phyloP scores from a whole-genome alignment of 495 filamentous ascomycete genomes.

The Lindgomyces ingoldianus region DNA sequence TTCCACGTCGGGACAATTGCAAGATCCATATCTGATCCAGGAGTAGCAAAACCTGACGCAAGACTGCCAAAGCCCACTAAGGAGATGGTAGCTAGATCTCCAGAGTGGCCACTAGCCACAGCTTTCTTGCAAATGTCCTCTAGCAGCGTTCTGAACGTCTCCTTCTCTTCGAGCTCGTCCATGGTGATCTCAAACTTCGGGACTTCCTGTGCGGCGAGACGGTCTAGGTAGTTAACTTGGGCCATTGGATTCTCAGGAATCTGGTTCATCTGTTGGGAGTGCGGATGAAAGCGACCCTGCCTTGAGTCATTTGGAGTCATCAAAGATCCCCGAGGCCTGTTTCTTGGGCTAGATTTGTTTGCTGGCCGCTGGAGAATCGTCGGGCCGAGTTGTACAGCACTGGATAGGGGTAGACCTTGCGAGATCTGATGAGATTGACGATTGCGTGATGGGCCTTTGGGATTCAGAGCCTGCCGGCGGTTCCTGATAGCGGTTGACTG shows the following conservation, averaged over 20 bases:
- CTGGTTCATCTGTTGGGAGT: background rate
- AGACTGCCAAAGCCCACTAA: slow-evolving; percentile 73
- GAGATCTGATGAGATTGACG: background rate
- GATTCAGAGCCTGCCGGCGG: background rate
- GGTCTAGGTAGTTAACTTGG: slow-evolving; percentile 45
- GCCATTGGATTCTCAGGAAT: slow-evolving; percentile 4
- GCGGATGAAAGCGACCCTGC: background rate
- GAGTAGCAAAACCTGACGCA: slow-evolving; percentile 70
- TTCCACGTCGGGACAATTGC: slow-evolving; percentile 58
- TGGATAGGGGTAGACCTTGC: background rate
- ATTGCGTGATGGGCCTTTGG: background rate
- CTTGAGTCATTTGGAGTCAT: slow-evolving; percentile 14
- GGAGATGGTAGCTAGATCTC: slow-evolving; percentile 50
- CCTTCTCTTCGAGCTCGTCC: slow-evolving; percentile 62
- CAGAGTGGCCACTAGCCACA: slow-evolving; percentile 53
- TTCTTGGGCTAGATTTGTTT: background rate
- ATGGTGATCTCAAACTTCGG: slow-evolving; percentile 39
- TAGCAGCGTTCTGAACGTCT: slow-evolving; percentile 59
- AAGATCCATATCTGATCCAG: slow-evolving; percentile 74
- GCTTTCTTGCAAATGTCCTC: slow-evolving; percentile 58
- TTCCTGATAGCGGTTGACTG: background rate
- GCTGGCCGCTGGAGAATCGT: slow-evolving; percentile 30
- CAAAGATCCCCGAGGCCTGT: background rate
- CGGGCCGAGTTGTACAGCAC: slow-evolving; percentile 4
- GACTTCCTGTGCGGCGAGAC: slow-evolving; percentile 37